Base-by-base conservation (phyloP, 2,329 filamentous ascomycete species). In the Neofusicoccum umdonicola region DNA sequence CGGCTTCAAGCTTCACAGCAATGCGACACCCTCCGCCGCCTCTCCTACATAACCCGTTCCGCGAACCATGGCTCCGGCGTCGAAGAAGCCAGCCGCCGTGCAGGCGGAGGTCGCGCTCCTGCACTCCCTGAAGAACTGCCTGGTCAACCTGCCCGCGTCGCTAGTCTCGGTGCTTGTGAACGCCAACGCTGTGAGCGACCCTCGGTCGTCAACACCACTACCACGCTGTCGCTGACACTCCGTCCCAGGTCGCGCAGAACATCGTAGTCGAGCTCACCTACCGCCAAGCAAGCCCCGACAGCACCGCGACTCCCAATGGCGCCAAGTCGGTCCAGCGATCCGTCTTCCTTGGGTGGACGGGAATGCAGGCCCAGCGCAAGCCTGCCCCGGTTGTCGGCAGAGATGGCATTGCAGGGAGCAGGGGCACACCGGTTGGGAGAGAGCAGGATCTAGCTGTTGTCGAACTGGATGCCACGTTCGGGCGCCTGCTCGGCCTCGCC, bases 281-380 rank as follows among this genome's bases (percentile, higher is more conserved):
- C 79, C 87, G 88, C 72, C 84, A 84, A 67, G 79, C 86, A 47
- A 76, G 83, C 45, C 80, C 84, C 22, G 76, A 85, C 12, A 71
- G 70, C 48, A 2, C 37, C 22, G 19, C 57, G 34, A 70, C 70
- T 34, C 70, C 73, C 13, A 78, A 79, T 62, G 65, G 70, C 11
- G 74, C 82, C 63, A 72, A 77, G 63, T 74, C 79, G 63, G 71
- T 72, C 62, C 86, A 87, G 70, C 86, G 85, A 72, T 96, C 91
- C 54, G 84, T 96, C 71, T 99, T 90, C 75, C 84, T 96, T 66
- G 95, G 95, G 76, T 99, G 95, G 95, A 97, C 95, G 11, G 95
- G 95, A 71, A 96, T 99, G 92, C 90, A 93, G 69, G 97, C 93
- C 82, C 96, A 93, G 83, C 88, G 91, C 73, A 90, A 88, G 76